These are phyloP conservation scores for Blastocladiella emersonii DNA, from an alignment of 371 early-diverging fungal genomes.

Conservation along the genomic window DNA sequence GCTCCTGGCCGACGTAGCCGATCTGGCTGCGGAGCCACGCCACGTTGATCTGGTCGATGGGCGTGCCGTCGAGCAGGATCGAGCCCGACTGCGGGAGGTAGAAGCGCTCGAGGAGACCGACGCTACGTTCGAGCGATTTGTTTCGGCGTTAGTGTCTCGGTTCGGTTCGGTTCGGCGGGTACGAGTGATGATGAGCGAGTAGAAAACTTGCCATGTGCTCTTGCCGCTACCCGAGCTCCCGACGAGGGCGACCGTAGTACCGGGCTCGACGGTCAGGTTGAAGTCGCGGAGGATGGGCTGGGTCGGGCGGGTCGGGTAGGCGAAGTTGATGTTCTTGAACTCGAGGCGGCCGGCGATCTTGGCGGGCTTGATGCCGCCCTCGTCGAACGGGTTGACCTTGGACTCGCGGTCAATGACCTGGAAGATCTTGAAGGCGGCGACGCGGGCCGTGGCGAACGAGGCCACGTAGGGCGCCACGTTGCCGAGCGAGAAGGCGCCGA, in stretches of 20 bases:
- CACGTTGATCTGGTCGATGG: conserved; percentile 29
- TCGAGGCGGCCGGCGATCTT: conserved; percentile 19
- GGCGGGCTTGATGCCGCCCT: conserved; percentile 10
- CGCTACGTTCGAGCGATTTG: neutral
- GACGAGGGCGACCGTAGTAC: conserved; percentile 40
- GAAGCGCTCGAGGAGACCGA: conserved; percentile 6
- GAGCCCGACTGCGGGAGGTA: conserved; percentile 14
- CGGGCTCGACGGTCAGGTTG: conserved; percentile 27
- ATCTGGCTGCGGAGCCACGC: conserved; percentile 28
- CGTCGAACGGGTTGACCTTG: conserved; percentile 35
- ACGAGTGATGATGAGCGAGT: conserved; percentile 18
- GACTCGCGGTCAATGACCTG: conserved; percentile 59
- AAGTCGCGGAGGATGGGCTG: conserved; percentile 35
- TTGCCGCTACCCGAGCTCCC: conserved; percentile 35
- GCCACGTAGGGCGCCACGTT: conserved; percentile 45
- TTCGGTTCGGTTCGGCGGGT: conserved; percentile 24
- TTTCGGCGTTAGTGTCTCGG: conserved; percentile 16
- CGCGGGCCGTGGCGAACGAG: conserved; percentile 44
- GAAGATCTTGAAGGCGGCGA: conserved; percentile 54
- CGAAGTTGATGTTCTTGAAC: conserved; percentile 20
- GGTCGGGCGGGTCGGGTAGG: conserved; percentile 40
- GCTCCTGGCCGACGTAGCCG: conserved; percentile 53
- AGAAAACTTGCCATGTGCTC: conserved; percentile 1
- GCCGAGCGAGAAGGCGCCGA: conserved; percentile 39
- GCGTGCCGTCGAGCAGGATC: conserved; percentile 25